Evolutionary conservation across 2,329 filamentous ascomycete genomes (phyloP), one percentile per base, ranked within the genome.

Genomic region (Bipolaris oryzae): DNA sequence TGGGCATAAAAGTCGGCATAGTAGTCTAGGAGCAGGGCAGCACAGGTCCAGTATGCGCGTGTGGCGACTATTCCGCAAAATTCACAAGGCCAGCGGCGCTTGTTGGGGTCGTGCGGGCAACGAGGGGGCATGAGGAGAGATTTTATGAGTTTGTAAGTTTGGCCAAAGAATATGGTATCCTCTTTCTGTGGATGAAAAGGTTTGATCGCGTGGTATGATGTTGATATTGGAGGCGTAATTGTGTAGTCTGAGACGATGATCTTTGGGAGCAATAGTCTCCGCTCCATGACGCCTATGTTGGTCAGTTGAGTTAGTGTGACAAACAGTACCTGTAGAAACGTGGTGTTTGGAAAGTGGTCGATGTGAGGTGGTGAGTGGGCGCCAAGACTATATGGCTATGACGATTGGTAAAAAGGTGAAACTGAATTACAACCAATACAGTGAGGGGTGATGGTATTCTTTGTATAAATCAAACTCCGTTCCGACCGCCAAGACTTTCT

Each of bases 1-100:
- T 18, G 21, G 15, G 45, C 9, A 15, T 53, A 45, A 56, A 75
- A 74, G 46, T 73, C 69, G 39, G 66, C 63, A 16, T 69, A 67
- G 53, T 75, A 75, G 62, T 75, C 71, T 23, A 71, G 54, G 4
- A 75, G 58, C 5, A 41, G 44, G 5, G 62, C 61, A 16, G 61
- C 55, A 20, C 50, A 53, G 2, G 45, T 18, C 67, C 64, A 73
- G 60, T 66, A 70, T 4, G 7, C 11, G 0, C 58, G 13, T 1
- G 62, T 49, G 43, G 57, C 63, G 41, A 15, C n/a, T 1, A 21
- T 15, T 35, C 55, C 52, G 50, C 62, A 65, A 1, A 20, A 0
- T 3, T 5, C 3, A 42, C 63, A 62, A 21, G 63, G 57, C 57
- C 57, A 62, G n/a, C 5, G 9, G 28, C 5, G 38, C n/a, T n/a